Base-by-base conservation (phyloP, 2,329 filamentous ascomycete genomes). In the Pseudogymnoascus sp. region DNA sequence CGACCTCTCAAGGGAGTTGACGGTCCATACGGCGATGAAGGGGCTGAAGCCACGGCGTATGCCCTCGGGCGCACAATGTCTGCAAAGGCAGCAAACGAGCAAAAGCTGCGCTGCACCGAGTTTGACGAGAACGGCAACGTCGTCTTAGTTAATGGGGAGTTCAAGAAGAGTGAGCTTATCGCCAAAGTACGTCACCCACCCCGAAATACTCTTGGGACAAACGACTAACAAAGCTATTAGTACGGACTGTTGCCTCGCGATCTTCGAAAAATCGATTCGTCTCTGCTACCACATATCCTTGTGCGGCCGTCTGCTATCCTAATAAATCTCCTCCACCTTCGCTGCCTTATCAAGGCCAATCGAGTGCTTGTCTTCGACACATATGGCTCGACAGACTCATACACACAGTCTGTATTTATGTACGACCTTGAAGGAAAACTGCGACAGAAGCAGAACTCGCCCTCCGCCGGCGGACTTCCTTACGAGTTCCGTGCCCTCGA, bases 401-500 rank as follows among this genome's bases (percentile, higher is more conserved):
- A 97, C 70, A 91, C 93, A 33, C 94, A 97, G 73, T 96, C 91
- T 3, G 85, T 94, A 12, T 99, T 99, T 76, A 96, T 99, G 85
- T 97, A 97, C 75, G 94, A 97, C 71, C 78, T 99, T 18, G 91
- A 97, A 73, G 90, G 90, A 11, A 96, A 96, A 72, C 79, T 99
- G 47, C 87, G 90, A 65, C 91, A 96, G 71, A 93, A 91, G 72
- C 81, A 85, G 62, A 71, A 77, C 2, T 77, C 81, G 0, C 75
- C 77, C n/a, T 75, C 77, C 36, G 81, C 83, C 14, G 82, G 81
- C 36, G 82, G 84, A 2, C 80, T 99, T 4, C 90, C 94, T 0
- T 99, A 99, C 74, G 94, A 99, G 73, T 96, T 97, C 74, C 88
- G 94, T 28, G 94, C 94, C 4, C 83, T 99, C 15, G 94, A 99